Conservation (phyloP, 2,329 filamentous ascomycete genomes). For the Xylaria sp. region DNA sequence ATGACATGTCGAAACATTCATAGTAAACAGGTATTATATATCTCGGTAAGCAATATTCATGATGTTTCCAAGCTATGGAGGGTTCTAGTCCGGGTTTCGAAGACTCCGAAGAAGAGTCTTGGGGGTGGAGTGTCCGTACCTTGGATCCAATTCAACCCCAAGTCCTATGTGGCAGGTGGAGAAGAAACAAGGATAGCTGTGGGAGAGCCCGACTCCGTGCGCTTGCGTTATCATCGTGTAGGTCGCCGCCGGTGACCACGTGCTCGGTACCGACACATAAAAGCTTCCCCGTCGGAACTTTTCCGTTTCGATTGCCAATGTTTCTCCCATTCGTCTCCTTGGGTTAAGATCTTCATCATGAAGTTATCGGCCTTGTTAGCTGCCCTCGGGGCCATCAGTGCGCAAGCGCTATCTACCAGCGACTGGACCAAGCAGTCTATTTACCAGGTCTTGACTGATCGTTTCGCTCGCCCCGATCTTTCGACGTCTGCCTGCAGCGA, state of each 20-base stretch:
- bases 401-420: slow-evolving; percentile 44
- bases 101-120: not conserved
- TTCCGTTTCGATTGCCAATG: not conserved
- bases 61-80: slow-evolving; percentile 10
- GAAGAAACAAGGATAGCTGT: not conserved
- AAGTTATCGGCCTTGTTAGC: slow-evolving; percentile 30
- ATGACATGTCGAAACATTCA: not conserved
- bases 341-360: slow-evolving; percentile 30
- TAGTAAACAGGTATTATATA: slow-evolving; percentile 4
- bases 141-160: slow-evolving; percentile 8
- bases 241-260: not conserved
- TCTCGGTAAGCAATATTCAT: not conserved
- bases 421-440: slow-evolving; percentile 56
- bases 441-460: slow-evolving; percentile 53
- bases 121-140: not conserved
- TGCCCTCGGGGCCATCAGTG: slow-evolving; percentile 31
- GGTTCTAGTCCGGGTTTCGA: slow-evolving; percentile 2
- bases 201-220: not conserved
- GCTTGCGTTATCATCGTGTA: not conserved
- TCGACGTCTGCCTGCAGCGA: slow-evolving; percentile 49
- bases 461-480: slow-evolving; percentile 52
- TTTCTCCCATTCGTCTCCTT: slow-evolving; percentile 1
- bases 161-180: slow-evolving; percentile 21
- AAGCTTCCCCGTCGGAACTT: not conserved
- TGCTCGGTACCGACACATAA: slow-evolving; percentile 2